Base-by-base conservation (phyloP, 495 filamentous ascomycete genomes). In the Trichoderma erinaceum region DNA sequence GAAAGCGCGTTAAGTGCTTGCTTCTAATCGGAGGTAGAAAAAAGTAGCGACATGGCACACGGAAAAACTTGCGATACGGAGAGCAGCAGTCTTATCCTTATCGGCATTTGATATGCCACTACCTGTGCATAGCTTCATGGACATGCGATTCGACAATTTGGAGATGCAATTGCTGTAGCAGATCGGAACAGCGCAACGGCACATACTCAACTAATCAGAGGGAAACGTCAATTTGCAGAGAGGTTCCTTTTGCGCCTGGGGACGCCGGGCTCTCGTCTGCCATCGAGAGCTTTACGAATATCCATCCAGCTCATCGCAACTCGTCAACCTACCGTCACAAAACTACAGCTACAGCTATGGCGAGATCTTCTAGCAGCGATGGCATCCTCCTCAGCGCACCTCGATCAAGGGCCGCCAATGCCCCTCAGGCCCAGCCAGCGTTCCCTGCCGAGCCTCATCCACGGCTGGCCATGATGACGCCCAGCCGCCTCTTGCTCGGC, bases 401-500 rank as follows among this genome's bases (percentile, higher is more conserved):
- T 18, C 56, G 56, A 16, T 32, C 56, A 12, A 25, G 11, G 10
- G 16, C 56, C 13, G 27, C 25, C 56, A 61, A 32, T 48, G 44
- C 44, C 44, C 15, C 44, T 4, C 44, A 48, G 44, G 15, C 44
- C 10, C 56, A 61, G 23, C 56, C 56, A 27, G 56, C 29, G 12
- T 61, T 25, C 65, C 35, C 52, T 10, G 44, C 43, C 65, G 70
- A 70, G 50, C 44, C 71, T 63, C 35, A 72, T 68, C 77, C 82
- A 2, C 88, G 93, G 41, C 83, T 97, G 64, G 75, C 88, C 84
- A 69, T 87, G 83, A 77, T 78, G 35, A 68, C 75, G 4, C 70
- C 80, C 29, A 68, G 85, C 56, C 90, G 93, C 41, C 79, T 96
- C 29, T 85, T 88, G 27, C 78, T 88, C 64, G 85, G 86, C 21